These are phyloP conservation scores for Fusarium sp. DNA, from an alignment of 2,329 filamentous ascomycete genomes.

Conservation along the genomic window DNA sequence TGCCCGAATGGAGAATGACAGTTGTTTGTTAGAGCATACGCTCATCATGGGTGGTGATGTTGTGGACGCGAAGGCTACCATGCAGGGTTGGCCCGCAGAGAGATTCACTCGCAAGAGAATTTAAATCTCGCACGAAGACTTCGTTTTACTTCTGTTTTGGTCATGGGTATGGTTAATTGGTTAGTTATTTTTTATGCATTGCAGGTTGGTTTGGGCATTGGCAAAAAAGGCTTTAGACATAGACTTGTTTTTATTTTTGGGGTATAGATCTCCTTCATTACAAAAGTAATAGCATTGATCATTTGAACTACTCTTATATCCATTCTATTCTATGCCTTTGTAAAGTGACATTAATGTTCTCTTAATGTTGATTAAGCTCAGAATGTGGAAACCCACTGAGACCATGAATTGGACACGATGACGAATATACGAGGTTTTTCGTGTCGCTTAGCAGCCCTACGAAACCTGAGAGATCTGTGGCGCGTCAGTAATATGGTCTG, in stretches of 20 bases:
- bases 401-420: too few relatives aligned
- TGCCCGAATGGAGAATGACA: conserved; percentile 17
- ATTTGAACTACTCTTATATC: too few relatives aligned
- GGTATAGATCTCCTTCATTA: background rate
- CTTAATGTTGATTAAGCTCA: too few relatives aligned
- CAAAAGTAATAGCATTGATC: background rate
- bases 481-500: too few relatives aligned
- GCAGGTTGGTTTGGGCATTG: background rate
- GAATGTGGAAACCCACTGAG: too few relatives aligned
- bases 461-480: too few relatives aligned
- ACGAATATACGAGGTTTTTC: too few relatives aligned
- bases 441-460: too few relatives aligned
- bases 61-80: conserved; percentile 11
- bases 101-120: conserved; percentile 2
- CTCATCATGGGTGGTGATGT: conserved; percentile 24
- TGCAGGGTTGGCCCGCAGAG: conserved; percentile 24
- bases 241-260: background rate
- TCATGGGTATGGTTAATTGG: background rate
- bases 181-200: background rate
- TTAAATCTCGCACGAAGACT: background rate
- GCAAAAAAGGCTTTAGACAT: background rate
- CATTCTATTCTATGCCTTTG: fast-evolving
- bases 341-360: background rate
- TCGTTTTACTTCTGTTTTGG: background rate
- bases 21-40: conserved; percentile 17